Conservation (phyloP, 2,329 filamentous ascomycete genomes). For the Alternaria incomplexa region DNA sequence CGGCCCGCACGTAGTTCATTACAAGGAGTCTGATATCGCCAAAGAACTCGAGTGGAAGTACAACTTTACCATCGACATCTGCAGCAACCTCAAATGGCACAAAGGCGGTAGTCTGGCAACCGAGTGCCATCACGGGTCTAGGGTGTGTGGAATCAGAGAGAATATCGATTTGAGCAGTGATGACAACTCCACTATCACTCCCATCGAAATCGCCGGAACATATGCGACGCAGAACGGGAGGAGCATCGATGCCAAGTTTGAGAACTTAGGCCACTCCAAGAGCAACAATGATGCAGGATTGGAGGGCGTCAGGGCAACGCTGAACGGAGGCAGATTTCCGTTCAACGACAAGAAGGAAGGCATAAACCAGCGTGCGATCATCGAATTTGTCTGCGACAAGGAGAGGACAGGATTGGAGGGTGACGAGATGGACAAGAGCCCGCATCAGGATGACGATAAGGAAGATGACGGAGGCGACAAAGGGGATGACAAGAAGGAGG, state of each 20-base stretch:
- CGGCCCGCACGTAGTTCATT: constrained; percentile 73
- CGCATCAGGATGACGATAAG: constrained; percentile 58
- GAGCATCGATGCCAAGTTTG: constrained; percentile 68
- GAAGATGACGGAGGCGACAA: constrained; percentile 52
- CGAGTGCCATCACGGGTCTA: constrained; percentile 72
- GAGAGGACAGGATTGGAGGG: constrained; percentile 74
- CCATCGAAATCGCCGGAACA: constrained; percentile 77
- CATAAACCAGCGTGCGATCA: constrained; percentile 72
- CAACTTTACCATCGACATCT: constrained; percentile 83
- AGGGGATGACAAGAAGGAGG: constrained; percentile 25
- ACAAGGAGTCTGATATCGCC: constrained; percentile 49
- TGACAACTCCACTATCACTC: constrained; percentile 58
- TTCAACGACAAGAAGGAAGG: constrained; percentile 55
- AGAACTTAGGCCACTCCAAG: constrained; percentile 68
- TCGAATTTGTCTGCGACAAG: constrained; percentile 84
- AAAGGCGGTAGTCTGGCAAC: constrained; percentile 58
- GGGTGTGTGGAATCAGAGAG: constrained; percentile 78
- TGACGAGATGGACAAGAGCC: constrained; percentile 65
- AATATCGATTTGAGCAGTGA: constrained; percentile 58
- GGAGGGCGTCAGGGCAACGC: constrained; percentile 73
- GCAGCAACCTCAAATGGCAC: constrained; percentile 68
- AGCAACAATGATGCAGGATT: constrained; percentile 69
- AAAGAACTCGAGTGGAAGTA: constrained; percentile 69
- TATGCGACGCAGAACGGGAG: constrained; percentile 63
- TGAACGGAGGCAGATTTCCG: constrained; percentile 65